Evolutionary conservation across 2,329 filamentous ascomycete species (phyloP), one percentile per base, ranked within the genome.

Genomic region (Botrytis tulipae): DNA sequence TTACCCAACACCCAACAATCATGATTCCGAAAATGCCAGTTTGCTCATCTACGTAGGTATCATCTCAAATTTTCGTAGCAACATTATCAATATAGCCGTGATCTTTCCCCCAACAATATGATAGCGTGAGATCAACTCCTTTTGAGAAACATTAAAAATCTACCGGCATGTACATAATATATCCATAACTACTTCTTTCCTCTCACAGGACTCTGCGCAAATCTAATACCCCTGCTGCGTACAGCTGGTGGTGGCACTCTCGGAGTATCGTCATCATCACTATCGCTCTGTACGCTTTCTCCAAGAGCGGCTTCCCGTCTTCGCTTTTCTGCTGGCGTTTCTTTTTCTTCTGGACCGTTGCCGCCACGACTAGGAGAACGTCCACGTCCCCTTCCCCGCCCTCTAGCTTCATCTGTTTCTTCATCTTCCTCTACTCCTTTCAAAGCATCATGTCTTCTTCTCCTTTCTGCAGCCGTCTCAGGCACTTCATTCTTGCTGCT

Each of bases 231-330:
- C 32, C 78, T 75, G 48, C 74, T 77, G 70, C 69, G 77, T 46
- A 71, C 76, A 10, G 73, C 78, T 2, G 78, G 78, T 8, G 77
- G 79, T 35, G 79, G 79, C 18, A 81, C 77, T n/a, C 78, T 70
- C 22, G 74, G 76, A 25, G 78, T 79, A 76, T 79, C 78, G 73
- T 81, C 80, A 71, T 80, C 79, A 48, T 80, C 77, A 42, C 78
- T 77, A 20, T 78, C 75, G 46, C 69, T 66, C 37, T 73, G 73
- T 51, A 61, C 70, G 22, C 83, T 82, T 75, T 92, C 84, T 16
- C 92, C 92, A 2, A 95, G 83, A 1, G 93, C 93, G 1, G 92
- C 92, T 78, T 94, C 89, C 78, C 93, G 88, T 71, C 93, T 86
- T 59, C 92, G 87, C 73, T 91, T 86, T 82, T 95, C 93, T 0